Base-by-base conservation (phyloP, 2,329 filamentous ascomycete genomes). In the Blastomyces silverae region DNA sequence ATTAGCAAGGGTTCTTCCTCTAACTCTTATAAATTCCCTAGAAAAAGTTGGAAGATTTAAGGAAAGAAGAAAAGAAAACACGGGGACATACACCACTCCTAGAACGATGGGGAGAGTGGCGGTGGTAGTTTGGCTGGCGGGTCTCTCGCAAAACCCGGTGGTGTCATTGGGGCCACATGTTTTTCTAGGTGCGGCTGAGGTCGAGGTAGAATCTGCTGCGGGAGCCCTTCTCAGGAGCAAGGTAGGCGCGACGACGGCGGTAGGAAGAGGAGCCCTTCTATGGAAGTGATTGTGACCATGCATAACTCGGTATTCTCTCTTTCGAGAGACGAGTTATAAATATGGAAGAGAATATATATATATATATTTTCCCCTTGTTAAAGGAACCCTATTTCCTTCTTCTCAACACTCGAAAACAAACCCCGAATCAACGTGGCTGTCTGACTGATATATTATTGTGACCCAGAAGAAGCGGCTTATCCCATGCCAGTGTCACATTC, bases 1-100 rank as follows among this genome's bases (percentile, higher is more conserved):
- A 73, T 72, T 73, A 77, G 70, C 61, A 59, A 5, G 55, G 48
- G 0, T 55, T 52, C 46, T 31, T 31, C 31, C 31, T 31, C 31
- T 5, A 31, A 5, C 31, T 31, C 31, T 31, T 31, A 5, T 31
- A 31, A 31, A 31, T n/a, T n/a, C n/a, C n/a, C n/a, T n/a, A 31
- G 39, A 53, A 62, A 25, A n/a, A n/a, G n/a, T n/a, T n/a, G n/a
- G n/a, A n/a, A n/a, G n/a, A 31, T 59, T 1, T 39, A 63, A 52
- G 37, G n/a, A n/a, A 4, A 20, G 22, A 22, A 39, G 22, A 62
- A 52, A 28, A 50, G 42, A 56, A 63, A 63, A n/a, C n/a, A n/a
- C n/a, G n/a, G n/a, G n/a, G n/a, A 85, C 89, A 80, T 85, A 92
- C 88, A 84, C 82, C 67, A 90, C 82, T 72, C 87, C 87, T 3